phyloP scores from a whole-genome alignment of 1,284 basidiomycete species.

The Mycena sp. region DNA sequence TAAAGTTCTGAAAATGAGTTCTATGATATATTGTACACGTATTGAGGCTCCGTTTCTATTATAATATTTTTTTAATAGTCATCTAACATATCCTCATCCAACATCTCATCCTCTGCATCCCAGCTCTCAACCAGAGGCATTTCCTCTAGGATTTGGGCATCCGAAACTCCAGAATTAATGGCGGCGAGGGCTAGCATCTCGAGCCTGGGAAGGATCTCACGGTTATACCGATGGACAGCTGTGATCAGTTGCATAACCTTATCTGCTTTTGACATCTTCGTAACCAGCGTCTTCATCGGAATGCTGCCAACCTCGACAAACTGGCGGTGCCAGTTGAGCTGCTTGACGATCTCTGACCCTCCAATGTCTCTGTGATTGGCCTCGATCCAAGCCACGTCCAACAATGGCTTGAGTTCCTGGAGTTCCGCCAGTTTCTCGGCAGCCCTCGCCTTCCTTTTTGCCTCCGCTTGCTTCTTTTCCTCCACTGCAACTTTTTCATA shows the following conservation, averaged over 20 bases:
- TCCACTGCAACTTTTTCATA: background rate
- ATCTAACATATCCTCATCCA: slow-evolving; percentile 6
- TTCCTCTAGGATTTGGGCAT: background rate
- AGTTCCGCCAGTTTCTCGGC: slow-evolving; percentile 7
- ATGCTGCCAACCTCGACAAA: slow-evolving; percentile 1
- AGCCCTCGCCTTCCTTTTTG: background rate
- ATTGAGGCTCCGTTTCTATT: no score
- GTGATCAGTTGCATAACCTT: slow-evolving; percentile 10
- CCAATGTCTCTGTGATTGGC: background rate
- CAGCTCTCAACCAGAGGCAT: background rate
- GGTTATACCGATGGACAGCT: background rate
- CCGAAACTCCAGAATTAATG: background rate
- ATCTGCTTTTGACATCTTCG: background rate
- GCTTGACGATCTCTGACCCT: background rate
- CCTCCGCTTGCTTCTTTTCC: background rate
- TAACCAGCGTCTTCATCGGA: slow-evolving; percentile 2
- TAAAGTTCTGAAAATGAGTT: no score
- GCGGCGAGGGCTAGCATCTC: background rate
- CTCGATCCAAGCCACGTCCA: background rate
- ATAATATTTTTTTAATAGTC: background rate
- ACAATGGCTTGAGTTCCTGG: background rate
- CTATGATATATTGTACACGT: no score
- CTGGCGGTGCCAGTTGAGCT: slow-evolving; percentile 16
- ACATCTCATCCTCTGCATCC: slow-evolving; percentile 3
- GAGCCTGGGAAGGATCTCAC: background rate